Evolutionary conservation across 192 early-diverging fungal genomes (phyloP).

Genomic region (Coemansia aciculifera): DNA sequence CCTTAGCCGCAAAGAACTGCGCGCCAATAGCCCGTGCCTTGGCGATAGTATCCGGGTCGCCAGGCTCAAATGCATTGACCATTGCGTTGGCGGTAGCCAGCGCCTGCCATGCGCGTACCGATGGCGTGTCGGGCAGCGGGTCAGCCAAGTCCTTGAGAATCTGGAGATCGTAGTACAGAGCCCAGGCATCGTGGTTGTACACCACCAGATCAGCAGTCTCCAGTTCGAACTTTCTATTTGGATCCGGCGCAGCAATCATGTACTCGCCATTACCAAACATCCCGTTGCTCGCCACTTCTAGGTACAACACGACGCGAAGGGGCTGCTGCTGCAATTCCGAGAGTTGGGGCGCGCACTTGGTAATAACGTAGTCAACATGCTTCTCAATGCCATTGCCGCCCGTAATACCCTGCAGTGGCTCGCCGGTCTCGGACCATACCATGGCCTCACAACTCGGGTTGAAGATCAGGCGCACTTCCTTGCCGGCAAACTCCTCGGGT

Average conservation of each 20-base stretch:
- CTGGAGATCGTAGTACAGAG: slow-evolving; percentile 75
- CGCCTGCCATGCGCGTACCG: slow-evolving; percentile 75
- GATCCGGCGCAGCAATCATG: slow-evolving; percentile 61
- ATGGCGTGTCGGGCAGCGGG: slow-evolving; percentile 64
- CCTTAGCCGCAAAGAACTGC: slow-evolving; percentile 69
- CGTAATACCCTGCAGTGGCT: slow-evolving; percentile 86
- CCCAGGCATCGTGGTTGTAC: slow-evolving; percentile 67
- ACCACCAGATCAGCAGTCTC: slow-evolving; percentile 68
- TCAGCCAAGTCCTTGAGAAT: slow-evolving; percentile 72
- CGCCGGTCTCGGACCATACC: slow-evolving; percentile 83
- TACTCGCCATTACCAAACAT: slow-evolving; percentile 76
- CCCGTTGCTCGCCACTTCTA: slow-evolving; percentile 92
- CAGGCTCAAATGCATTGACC: slow-evolving; percentile 65
- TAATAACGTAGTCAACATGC: slow-evolving; percentile 59
- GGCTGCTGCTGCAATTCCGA: slow-evolving; percentile 18
- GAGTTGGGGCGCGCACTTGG: slow-evolving; percentile 44
- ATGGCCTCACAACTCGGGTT: slow-evolving; percentile 86
- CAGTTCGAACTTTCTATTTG: slow-evolving; percentile 64
- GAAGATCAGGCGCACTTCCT: slow-evolving; percentile 84
- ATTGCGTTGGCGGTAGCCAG: slow-evolving; percentile 78
- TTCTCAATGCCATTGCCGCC: slow-evolving; percentile 56
- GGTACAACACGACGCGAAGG: slow-evolving; percentile 66
- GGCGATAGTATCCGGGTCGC: slow-evolving; percentile 42
- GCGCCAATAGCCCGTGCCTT: slow-evolving; percentile 50
- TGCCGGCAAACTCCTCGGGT: slow-evolving; percentile 62